phyloP scores from a whole-genome alignment of 192 early-diverging fungal species.

The Paraglomus brasilianum region DNA sequence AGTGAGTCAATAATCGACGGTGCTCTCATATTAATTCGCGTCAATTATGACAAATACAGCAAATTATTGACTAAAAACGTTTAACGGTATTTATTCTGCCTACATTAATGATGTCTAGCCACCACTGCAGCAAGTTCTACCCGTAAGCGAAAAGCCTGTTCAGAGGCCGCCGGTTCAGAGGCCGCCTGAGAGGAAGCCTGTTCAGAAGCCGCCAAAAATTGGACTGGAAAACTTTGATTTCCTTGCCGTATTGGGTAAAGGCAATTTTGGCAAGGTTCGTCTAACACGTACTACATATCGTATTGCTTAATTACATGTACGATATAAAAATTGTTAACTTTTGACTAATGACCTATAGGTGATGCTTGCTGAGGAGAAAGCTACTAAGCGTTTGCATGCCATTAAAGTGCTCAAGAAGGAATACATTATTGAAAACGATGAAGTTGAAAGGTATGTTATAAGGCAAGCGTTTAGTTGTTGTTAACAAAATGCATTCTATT shows the following conservation, averaged over 20 bases:
- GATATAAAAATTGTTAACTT: background rate
- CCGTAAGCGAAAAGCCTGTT: conserved; percentile 45
- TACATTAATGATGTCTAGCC: no score
- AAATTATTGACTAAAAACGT: conserved; percentile 49
- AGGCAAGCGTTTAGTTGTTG: background rate
- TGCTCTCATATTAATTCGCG: no score
- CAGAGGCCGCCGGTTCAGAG: conserved; percentile 45
- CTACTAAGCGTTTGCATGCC: conserved; percentile 78
- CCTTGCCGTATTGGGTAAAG: conserved; percentile 92
- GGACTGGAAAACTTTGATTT: conserved; percentile 93
- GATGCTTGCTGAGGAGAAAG: conserved; percentile 94
- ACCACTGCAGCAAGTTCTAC: conserved; percentile 39
- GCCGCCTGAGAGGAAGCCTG: background rate
- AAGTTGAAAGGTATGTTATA: conserved; percentile 73
- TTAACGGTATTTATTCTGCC: no score
- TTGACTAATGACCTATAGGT: conserved; percentile 51
- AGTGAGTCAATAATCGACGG: no score
- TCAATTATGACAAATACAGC: conserved; percentile 36
- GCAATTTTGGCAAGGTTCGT: conserved; percentile 94
- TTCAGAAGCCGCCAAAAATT: conserved; percentile 54
- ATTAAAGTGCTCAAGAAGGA: conserved; percentile 99
- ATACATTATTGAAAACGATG: conserved; percentile 98
- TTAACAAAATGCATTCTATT: conserved; percentile 11
- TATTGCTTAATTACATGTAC: background rate
- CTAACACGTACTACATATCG: background rate